Conservation (phyloP, 1,139 yeast genomes). For the Hansenula anomala region DNA sequence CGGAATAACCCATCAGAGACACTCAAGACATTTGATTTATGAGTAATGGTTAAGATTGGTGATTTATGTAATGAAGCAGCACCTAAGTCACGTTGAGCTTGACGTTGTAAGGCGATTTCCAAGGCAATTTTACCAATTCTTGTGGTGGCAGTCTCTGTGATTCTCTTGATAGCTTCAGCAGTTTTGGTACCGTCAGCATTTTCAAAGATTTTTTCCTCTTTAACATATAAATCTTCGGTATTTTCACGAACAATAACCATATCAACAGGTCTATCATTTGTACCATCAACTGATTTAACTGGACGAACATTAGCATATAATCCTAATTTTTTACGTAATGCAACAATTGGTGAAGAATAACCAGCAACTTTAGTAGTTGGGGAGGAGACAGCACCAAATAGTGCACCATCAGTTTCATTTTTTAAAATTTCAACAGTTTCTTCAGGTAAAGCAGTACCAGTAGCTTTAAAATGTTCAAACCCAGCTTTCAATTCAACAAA, state of each 20-base stretch:
- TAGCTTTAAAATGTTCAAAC: conserved; percentile 83
- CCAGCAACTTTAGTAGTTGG: conserved; percentile 94
- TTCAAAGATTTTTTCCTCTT: conserved; percentile 76
- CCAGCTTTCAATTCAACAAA: conserved; percentile 26
- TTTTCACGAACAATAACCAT: conserved; percentile 98
- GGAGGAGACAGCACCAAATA: conserved; percentile 95
- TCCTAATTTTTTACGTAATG: conserved; percentile 90
- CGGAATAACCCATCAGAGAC: conserved; percentile 95
- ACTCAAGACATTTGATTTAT: conserved; percentile 91
- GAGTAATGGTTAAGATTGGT: conserved; percentile 87
- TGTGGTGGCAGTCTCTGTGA: conserved; percentile 79
- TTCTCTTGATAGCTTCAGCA: conserved; percentile 97
- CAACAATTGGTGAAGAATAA: conserved; percentile 96
- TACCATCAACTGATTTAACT: conserved; percentile 84
- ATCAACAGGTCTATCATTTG: conserved; percentile 73
- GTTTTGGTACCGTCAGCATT: conserved; percentile 75
- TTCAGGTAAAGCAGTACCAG: conserved; percentile 94
- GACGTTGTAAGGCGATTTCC: conserved; percentile 90
- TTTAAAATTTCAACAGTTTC: conserved; percentile 79
- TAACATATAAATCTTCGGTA: conserved; percentile 94
- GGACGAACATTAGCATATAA: conserved; percentile 97
- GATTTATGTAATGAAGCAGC: conserved; percentile 46
- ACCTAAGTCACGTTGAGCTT: conserved; percentile 64
- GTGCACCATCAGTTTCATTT: conserved; percentile 89
- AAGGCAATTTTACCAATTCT: conserved; percentile 88